Evolutionary conservation across 805 yeast species (phyloP), one percentile per base, ranked within the genome.

Genomic region (Middelhovenomyces tepae): DNA sequence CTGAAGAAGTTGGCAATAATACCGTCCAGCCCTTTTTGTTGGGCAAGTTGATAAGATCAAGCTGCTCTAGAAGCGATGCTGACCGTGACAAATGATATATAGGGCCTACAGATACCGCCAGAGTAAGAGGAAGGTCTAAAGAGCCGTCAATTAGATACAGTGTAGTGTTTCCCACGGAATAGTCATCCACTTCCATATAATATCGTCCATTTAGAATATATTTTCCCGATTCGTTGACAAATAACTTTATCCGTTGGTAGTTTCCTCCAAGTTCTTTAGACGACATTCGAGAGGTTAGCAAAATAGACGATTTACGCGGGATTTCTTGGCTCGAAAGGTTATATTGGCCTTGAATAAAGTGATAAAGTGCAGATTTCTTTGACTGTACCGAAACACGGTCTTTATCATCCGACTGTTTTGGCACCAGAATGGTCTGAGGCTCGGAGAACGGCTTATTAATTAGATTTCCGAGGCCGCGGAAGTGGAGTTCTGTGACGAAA

Each of bases 1-100:
- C 70, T 26, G 65, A 60, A 19, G 80, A 75, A 37, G 86, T 77
- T 0, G 97, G 97, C 18, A 87, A 59, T 34, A 87, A 71, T 0
- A 78, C 57, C 0, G 95, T 73, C 58, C 85, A 84, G 0, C 93
- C 93, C 14, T 59, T 54, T 37, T 77, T 78, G 4, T 65, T 66
- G 8, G 66, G 58, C 26, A 79, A 61, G 37, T 70, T 69, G 15
- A 73, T 56, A 20, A 83, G 52, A 6, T 64, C 67, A 27, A 73
- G 62, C 10, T 67, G 56, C 30, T 70, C 65, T 38, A 87, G 53
- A 43, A 72, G 73, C 11, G 65, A 59, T 29, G 85, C 48, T 0
- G 94, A 75, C 39, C 63, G 70, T 2, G 93, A 69, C 46, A 91
- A 80, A 32, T 70, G 67, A 31, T 65, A 62, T 31, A 70, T 60